Evolutionary conservation across 1,284 basidiomycete genomes (phyloP), one percentile per base, ranked within the genome.

Genomic region (Farysia itapuensis): DNA sequence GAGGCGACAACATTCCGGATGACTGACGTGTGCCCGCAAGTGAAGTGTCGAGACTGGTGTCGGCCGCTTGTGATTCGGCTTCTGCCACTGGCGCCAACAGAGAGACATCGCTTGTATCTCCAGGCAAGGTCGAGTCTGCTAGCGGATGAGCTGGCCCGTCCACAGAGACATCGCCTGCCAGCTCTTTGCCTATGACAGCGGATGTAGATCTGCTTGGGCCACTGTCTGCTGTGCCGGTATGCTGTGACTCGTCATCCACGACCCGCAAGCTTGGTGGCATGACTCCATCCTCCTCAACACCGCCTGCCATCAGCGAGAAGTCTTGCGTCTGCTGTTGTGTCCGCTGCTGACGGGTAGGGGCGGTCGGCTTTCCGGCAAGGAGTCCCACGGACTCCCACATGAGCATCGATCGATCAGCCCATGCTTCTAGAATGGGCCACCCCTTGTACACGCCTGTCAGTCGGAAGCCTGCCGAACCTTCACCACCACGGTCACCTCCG

Each of bases 361-460:
- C 58, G 25, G 43, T 15, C 5, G 69, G 66, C 37, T 44, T 51
- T 26, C 64, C 63, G 13, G 58, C 39, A 4, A 56, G 35, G 3
- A 72, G 28, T 1, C 72, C 73, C n/a, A 65, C 64, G 18, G 59
- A 53, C 31, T 66, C 67, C 74, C 74, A 75, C 21, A 53, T 38
- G 8, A 64, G 64, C 22, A 67, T 51, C 13, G 68, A 67, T 13
- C 67, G 63, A 39, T 75, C 74, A n/a, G 72, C 68, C 72, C 68
- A 74, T 20, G 70, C 67, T 32, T 75, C 74, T 18, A 75, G 43
- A 11, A 72, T 59, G 14, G 74, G 74, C 72, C 74, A 74, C 15
- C 65, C 67, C 35, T 61, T 59, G 59, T 74, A 73, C 28, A 70
- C 65, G 30, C 72, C 74, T 5, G 43, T 43, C 4, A 75, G 51